Evolutionary conservation across 2,329 filamentous ascomycete species (phyloP), one percentile per base, ranked within the genome.

Genomic region (Fusarium sulawesiense): DNA sequence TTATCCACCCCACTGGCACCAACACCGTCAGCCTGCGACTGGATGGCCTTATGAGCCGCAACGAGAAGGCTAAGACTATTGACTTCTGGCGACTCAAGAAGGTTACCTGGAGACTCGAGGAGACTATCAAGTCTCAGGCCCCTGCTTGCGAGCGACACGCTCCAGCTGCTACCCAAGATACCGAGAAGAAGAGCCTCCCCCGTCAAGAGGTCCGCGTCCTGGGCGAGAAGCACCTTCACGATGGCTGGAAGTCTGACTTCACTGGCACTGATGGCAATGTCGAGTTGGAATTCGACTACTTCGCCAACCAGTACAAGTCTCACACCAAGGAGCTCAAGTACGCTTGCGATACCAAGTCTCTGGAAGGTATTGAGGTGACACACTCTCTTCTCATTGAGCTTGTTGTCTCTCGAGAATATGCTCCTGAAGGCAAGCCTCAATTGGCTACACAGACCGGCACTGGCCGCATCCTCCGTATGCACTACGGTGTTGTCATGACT

Each of bases 321-420:
- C 64, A 79, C 68, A 86, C 86, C 30, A 82, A 84, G 32, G 82
- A 86, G 23, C 73, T 78, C 66, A 89, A 91, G 77, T 91, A 92
- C 40, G 87, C 91, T 25, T 97, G 94, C 83, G 93, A 97, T 77
- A 86, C 92, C 77, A 91, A 92, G 74, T 88, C 91, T 57, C 82
- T 86, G 53, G 90, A 91, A 75, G 93, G 93, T 56, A 89, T 93
- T 72, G 89, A 92, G 75, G 89, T 97, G 61, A 89, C 89, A 54
- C 95, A 99, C 84, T 90, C 91, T 76, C 88, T 99, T 46, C 89
- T 97, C 75, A 87, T 98, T 60, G 95, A 99, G 82, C 89, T 98
- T 83, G 94, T 98, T 51, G 94, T 99, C 23, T 92, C 93, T 4
- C 94, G 98, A 80, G 95, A 98, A 79, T 96, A 93, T 83, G 87